These are phyloP conservation scores for Boletellus deceptivus DNA, from an alignment of 1,284 basidiomycete species.

Conservation along the genomic window DNA sequence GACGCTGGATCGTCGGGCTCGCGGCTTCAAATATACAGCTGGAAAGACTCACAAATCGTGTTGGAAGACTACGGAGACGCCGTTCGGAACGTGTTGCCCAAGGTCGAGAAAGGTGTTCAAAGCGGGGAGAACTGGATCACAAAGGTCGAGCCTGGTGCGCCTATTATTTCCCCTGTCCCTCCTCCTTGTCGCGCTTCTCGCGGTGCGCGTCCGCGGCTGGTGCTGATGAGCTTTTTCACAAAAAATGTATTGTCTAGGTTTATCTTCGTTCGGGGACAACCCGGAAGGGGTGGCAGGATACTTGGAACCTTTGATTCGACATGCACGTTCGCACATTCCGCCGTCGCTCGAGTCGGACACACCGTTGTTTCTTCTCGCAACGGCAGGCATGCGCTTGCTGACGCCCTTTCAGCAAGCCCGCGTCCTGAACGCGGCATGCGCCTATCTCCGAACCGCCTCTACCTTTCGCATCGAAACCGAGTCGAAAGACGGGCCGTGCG, in stretches of 20 bases:
- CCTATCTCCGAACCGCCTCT: slow-evolving; percentile 73
- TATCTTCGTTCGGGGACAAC: slow-evolving; percentile 79
- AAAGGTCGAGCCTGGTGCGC: slow-evolving; percentile 91
- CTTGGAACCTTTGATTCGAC: slow-evolving; percentile 79
- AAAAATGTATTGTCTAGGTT: slow-evolving; percentile 50
- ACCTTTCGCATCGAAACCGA: slow-evolving; percentile 69
- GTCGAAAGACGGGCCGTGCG: slow-evolving; percentile 73
- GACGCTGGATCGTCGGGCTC: slow-evolving; percentile 98
- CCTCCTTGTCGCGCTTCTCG: background rate
- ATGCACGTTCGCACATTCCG: slow-evolving; percentile 83
- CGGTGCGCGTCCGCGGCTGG: background rate
- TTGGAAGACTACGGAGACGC: slow-evolving; percentile 44
- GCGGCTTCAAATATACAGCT: slow-evolving; percentile 94
- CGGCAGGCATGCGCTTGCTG: slow-evolving; percentile 95
- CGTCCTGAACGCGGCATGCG: slow-evolving; percentile 77
- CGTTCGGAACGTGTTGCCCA: slow-evolving; percentile 60
- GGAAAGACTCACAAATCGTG: slow-evolving; percentile 77
- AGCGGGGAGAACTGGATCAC: slow-evolving; percentile 82
- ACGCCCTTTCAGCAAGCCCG: slow-evolving; percentile 65
- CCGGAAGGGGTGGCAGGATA: slow-evolving; percentile 73
- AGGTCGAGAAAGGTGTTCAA: slow-evolving; percentile 89
- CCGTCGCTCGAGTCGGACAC: slow-evolving; percentile 81
- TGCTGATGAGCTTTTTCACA: background rate
- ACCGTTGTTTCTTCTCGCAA: slow-evolving; percentile 92
- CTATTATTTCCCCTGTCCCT: background rate